Base-by-base conservation (phyloP, 805 yeast genomes). In the Clavispora vitiphila region DNA sequence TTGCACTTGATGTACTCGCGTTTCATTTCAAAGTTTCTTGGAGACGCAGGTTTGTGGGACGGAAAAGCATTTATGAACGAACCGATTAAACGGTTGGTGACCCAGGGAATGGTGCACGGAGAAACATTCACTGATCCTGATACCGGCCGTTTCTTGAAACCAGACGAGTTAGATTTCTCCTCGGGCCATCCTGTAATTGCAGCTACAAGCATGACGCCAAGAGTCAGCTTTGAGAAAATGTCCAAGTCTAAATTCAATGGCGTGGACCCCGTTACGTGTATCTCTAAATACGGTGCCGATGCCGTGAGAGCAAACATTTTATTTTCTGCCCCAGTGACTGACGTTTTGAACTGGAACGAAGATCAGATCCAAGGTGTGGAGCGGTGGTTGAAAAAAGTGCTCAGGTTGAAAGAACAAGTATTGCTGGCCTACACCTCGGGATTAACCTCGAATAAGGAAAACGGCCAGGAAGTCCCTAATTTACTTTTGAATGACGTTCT, bases 41-140 rank as follows among this genome's bases (percentile, higher is more conserved):
- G 77, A 11, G 74, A 78, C 19, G 71, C 72, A 25, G 89, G 88
- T 2, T 55, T 74, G 48, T 88, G 95, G 90, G 69, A 75, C 40
- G 88, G 88, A 6, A 60, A 69, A 2, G 58, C 60, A 2, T 50
- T 67, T 37, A 64, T 65, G 3, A 88, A 86, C 19, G 99, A 93
- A 57, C 99, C 99, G 2, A 80, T 93, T 56, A 74, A 68, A 42
- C 76, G 76, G 45, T 69, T 93, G 26, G 81, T 91, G 2, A 90
- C 97, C 2, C 98, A 91, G 61, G 99, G 99, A 14, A 93, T 93
- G 99, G 99, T 93, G 3, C 96, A 91, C 47, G 98, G 97, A 3
- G 80, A 78, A 55, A 93, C 99, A 0, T 86, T 60, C 51, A 67
- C 71, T 7, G 83, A 90, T 49, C 93, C 96, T 3, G 62, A 60